These are phyloP conservation scores for Pythium brachiatum DNA, from an alignment of 352 stramenopile species.

Conservation along the genomic window DNA sequence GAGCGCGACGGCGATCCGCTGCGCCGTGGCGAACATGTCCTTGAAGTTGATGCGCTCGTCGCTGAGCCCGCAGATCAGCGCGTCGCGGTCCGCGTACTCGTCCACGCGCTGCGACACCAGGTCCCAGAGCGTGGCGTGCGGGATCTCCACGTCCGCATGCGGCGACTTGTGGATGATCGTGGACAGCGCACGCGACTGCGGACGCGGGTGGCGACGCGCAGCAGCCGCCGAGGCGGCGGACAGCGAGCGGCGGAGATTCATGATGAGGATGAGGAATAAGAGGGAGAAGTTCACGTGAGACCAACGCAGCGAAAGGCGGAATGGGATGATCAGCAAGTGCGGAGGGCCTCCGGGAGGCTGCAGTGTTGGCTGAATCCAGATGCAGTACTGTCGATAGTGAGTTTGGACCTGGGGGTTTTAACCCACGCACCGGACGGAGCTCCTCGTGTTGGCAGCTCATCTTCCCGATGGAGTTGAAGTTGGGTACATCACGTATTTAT, in stretches of 20 bases:
- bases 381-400: not conserved
- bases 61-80: conserved; percentile 59
- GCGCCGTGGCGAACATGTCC: conserved; percentile 38
- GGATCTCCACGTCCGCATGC: conserved; percentile 46
- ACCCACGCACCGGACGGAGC: not conserved
- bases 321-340: too few species aligned
- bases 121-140: conserved; percentile 51
- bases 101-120: conserved; percentile 38
- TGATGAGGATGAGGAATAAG: not conserved
- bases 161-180: conserved; percentile 60
- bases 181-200: conserved; percentile 34
- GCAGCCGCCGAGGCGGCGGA: conserved; percentile 2
- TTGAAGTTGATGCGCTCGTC: conserved; percentile 48
- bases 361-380: not conserved
- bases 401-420: not conserved
- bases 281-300: too few species aligned
- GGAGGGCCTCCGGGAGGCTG: not conserved
- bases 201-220: not conserved
- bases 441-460: not conserved
- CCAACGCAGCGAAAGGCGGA: not conserved
- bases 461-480: not conserved
- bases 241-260: conserved; percentile 14
- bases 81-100: conserved; percentile 39
- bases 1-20: conserved; percentile 46
- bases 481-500: not conserved